Evolutionary conservation across 306 rosid genomes (phyloP), one percentile per base, ranked within the genome.

Genomic region (Delonix regia): DNA sequence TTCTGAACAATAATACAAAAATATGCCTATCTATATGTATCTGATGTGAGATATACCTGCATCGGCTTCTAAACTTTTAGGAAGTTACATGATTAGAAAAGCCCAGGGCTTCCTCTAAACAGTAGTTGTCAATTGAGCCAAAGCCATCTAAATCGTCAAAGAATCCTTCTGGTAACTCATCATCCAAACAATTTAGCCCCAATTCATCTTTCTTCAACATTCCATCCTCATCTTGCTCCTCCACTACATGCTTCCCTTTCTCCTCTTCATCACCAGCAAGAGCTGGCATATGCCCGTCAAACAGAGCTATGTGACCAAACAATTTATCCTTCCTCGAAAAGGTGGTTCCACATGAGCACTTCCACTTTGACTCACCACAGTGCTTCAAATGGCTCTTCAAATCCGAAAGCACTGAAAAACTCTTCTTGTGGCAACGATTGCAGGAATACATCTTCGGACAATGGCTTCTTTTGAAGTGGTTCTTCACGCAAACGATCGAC

Each of bases 261-360:
- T 60, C 82, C 12, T 72, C 88, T 16, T 84, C 89, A 14, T 86
- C 91, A 33, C 62, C 81, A 0, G 36, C 60, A 38, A 90, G 87
- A 5, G 90, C 97, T 41, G 97, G 97, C 94, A 88, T 87, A 83
- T 94, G 98, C 8, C 97, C 97, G 42, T 94, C 98, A 41, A 92
- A 92, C 49, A 89, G 59, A 4, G 92, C 87, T 53, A 94, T 59
- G 86, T 94, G 98, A 6, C 93, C 92, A 15, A 94, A 92, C 65
- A 94, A 82, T 78, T 92, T 94, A 48, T 90, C 96, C 83, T 94
- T 92, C 74, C 97, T 77, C 0, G 97, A 90, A 65, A 94, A 94
- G 7, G 83, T 90, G 21, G 96, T 90, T n/a, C 97, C 97, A 62
- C 98, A 94, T n/a, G 89, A 81, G 79, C 97, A 94, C 59, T 82